phyloP scores from a whole-genome alignment of 2,329 filamentous ascomycete species.

The Aspergillus eucalypticola region DNA sequence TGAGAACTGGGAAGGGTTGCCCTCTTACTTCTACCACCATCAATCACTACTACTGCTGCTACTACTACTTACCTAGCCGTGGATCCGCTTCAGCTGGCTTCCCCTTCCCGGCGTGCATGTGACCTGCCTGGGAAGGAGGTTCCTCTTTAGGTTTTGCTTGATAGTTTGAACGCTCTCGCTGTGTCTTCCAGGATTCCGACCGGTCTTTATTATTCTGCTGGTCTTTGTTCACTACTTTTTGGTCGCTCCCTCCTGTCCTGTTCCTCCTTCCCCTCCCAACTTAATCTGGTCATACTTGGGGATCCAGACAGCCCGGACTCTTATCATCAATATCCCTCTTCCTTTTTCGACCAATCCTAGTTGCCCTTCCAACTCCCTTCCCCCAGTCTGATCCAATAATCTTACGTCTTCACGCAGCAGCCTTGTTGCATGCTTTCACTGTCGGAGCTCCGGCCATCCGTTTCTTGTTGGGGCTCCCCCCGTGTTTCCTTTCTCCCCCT shows the following conservation, averaged over 20 bases:
- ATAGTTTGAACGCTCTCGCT: not conserved
- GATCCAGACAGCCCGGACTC: not conserved
- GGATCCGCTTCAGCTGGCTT: slow-evolving; percentile 13
- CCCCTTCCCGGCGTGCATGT: slow-evolving; percentile 16
- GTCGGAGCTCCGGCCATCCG: slow-evolving; percentile 1
- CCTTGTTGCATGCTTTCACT: slow-evolving; percentile 23
- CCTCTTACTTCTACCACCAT: not conserved
- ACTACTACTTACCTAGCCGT: slow-evolving; percentile 8
- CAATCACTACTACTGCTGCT: too few species aligned
- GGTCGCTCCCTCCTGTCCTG: too few species aligned
- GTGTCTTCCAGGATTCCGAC: too few species aligned
- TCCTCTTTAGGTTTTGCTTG: not conserved
- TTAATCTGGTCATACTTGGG: too few species aligned
- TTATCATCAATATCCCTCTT: slow-evolving; percentile 6
- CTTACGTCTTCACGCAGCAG: slow-evolving; percentile 34
- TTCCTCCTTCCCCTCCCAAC: too few species aligned
- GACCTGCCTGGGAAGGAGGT: slow-evolving; percentile 10
- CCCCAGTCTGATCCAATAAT: not conserved
- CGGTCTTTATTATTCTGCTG: not conserved
- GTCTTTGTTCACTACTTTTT: too few species aligned
- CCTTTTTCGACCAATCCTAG: not conserved
- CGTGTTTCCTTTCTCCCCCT: slow-evolving; percentile 15
- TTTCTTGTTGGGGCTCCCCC: slow-evolving; percentile 13
- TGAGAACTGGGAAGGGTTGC: slow-evolving; percentile 7
- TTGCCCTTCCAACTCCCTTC: not conserved